These are phyloP conservation scores for Phylloporus arenicola DNA, from an alignment of 768 basidiomycete genomes.

Conservation along the genomic window DNA sequence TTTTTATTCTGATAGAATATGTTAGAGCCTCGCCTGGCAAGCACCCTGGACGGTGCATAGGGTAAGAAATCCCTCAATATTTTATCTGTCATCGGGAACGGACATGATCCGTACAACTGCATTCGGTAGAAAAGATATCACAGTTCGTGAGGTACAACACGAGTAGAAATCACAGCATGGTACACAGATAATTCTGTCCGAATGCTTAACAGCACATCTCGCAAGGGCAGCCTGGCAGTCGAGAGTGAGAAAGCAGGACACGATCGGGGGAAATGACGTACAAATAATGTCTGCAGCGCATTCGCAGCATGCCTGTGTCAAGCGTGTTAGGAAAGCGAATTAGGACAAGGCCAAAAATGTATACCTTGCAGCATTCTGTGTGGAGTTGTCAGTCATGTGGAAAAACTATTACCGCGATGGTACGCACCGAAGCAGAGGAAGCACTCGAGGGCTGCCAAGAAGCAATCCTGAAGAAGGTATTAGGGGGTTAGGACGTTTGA, in stretches of 20 bases:
- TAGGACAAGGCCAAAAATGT: background rate
- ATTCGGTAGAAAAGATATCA: background rate
- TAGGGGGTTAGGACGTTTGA: background rate
- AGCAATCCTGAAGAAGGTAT: constrained; percentile 49
- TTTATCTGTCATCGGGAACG: background rate
- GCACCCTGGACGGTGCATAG: background rate
- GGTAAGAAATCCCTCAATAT: background rate
- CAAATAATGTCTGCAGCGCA: constrained; percentile 67
- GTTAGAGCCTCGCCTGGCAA: background rate
- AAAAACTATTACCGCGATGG: background rate
- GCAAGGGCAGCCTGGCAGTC: constrained; percentile 62
- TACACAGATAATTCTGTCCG: constrained; percentile 1
- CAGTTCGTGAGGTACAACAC: constrained; percentile 8
- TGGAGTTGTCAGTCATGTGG: background rate
- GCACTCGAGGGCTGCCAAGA: constrained; percentile 54
- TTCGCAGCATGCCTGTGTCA: constrained; percentile 61
- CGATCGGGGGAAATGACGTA: constrained; percentile 31
- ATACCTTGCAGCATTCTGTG: constrained; percentile 67
- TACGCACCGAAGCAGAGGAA: constrained; percentile 70
- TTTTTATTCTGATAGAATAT: background rate
- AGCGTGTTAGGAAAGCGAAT: background rate
- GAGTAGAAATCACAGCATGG: constrained; percentile 2
- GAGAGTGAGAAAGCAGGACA: constrained; percentile 1
- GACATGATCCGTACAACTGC: background rate
- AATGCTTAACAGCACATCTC: constrained; percentile 61